Percentiles rank a stretch among this genome's conserved stretches.
These are phyloP conservation scores for Penicillium tannophilum DNA, from an alignment of 495 filamentous ascomycete species.

Conservation along the genomic window DNA sequence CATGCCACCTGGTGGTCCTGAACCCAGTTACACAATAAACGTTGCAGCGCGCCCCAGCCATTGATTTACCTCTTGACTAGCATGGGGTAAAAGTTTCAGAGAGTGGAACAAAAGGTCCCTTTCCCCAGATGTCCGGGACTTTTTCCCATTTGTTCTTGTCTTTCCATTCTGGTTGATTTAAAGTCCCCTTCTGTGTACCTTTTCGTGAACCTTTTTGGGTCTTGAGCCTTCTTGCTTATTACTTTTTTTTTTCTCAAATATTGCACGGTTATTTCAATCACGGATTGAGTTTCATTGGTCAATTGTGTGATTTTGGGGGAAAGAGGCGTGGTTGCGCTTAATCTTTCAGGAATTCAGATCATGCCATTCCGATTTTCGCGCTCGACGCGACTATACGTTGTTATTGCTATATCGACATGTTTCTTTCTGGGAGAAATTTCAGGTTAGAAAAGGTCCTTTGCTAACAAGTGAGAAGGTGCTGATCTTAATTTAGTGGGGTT, in stretches of 20 bases:
- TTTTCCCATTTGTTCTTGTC: background rate
- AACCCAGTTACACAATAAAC: conserved; percentile 20
- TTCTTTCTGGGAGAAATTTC: conserved; percentile 57
- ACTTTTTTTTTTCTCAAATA: too few species aligned
- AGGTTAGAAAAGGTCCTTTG: conserved; percentile 28
- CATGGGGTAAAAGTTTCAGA: conserved; percentile 15
- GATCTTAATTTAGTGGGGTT: conserved; percentile 62
- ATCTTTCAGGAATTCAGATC: background rate
- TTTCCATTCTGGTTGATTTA: background rate
- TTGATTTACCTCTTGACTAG: conserved; percentile 14
- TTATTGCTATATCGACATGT: conserved; percentile 51
- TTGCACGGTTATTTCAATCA: too few species aligned
- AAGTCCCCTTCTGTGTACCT: background rate
- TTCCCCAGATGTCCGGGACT: background rate
- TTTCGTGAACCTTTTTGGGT: background rate
- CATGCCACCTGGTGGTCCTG: conserved; percentile 15
- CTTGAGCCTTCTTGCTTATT: too few species aligned
- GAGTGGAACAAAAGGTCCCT: conserved; percentile 2
- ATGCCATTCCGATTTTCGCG: conserved; percentile 38
- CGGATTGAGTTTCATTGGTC: background rate
- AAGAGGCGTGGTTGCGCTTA: background rate
- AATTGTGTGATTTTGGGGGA: background rate
- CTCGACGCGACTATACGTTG: conserved; percentile 42
- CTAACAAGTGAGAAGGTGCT: conserved; percentile 6
- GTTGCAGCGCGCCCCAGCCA: conserved; percentile 7